These are phyloP conservation scores for Pezicula radicicola DNA, from an alignment of 2,329 filamentous ascomycete species.

Conservation along the genomic window DNA sequence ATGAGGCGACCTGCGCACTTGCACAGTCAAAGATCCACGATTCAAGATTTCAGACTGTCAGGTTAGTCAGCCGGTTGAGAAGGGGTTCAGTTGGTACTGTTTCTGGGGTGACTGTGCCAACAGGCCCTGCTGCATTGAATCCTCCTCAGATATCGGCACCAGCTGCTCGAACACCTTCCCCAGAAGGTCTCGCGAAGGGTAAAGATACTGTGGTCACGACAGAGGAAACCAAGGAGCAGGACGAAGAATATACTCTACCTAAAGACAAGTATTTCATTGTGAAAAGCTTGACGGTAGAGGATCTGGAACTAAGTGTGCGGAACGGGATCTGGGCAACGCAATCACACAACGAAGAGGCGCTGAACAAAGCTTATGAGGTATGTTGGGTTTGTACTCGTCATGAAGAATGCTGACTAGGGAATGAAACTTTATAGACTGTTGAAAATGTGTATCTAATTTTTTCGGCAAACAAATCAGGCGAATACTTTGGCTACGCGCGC, in stretches of 20 bases:
- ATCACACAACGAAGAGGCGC: slow-evolving; percentile 79
- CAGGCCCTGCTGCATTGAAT: slow-evolving; percentile 25
- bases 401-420: slow-evolving; percentile 6
- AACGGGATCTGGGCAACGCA: slow-evolving; percentile 95
- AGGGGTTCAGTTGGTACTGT: slow-evolving; percentile 43
- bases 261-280: slow-evolving; percentile 86
- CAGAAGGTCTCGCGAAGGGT: slow-evolving; percentile 30
- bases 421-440: slow-evolving; percentile 49
- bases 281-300: slow-evolving; percentile 88
- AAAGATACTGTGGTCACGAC: slow-evolving; percentile 7
- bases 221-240: slow-evolving; percentile 3
- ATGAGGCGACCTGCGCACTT: slow-evolving; percentile 69
- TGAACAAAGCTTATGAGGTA: slow-evolving; percentile 84
- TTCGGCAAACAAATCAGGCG: slow-evolving; percentile 94
- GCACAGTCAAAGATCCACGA: slow-evolving; percentile 88
- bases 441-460: slow-evolving; percentile 91
- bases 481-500: slow-evolving; percentile 92
- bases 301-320: slow-evolving; percentile 82
- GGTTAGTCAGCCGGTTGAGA: slow-evolving; percentile 80
- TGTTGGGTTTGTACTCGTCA: slow-evolving; percentile 18
- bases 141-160: slow-evolving; percentile 16
- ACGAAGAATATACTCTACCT: slow-evolving; percentile 3
- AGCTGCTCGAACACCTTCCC: slow-evolving; percentile 19
- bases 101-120: slow-evolving; percentile 20
- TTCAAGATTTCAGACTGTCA: slow-evolving; percentile 80